Percentiles rank a stretch among this genome's conserved stretches.
These are phyloP conservation scores for Mallotus repandus DNA, from an alignment of 441 rosid species.

Conservation along the genomic window DNA sequence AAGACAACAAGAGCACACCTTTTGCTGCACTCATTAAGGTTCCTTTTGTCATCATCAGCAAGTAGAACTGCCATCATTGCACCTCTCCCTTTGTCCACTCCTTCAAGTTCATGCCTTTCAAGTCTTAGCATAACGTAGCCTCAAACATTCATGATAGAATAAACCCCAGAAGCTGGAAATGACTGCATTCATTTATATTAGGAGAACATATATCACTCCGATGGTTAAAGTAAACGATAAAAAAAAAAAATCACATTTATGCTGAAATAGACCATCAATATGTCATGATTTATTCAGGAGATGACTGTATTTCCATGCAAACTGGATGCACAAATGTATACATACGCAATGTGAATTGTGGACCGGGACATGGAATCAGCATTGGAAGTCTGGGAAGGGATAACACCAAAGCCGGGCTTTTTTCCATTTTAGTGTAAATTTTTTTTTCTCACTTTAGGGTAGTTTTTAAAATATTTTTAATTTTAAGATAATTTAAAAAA, in stretches of 20 bases:
- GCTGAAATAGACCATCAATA: slow-evolving; percentile 15
- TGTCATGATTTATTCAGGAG: slow-evolving; percentile 59
- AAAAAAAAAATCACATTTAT: background rate
- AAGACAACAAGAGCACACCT: slow-evolving; percentile 24
- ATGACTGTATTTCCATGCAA: slow-evolving; percentile 91
- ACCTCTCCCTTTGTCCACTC: slow-evolving; percentile 20
- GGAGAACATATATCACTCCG: background rate
- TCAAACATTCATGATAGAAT: background rate
- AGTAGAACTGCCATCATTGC: slow-evolving; percentile 13
- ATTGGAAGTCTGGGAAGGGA: slow-evolving; percentile 90
- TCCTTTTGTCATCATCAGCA: background rate
- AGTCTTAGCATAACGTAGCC: slow-evolving; percentile 12
- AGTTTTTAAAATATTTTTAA: too few species aligned
- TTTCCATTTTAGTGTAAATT: too few species aligned
- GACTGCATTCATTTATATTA: slow-evolving; percentile 12
- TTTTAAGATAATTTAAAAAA: too few species aligned
- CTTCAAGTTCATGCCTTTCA: slow-evolving; percentile 15
- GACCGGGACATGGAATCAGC: slow-evolving; percentile 99
- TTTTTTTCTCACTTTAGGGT: too few species aligned
- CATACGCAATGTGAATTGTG: slow-evolving; percentile 83
- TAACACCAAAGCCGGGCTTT: slow-evolving; percentile 78
- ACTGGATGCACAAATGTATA: slow-evolving; percentile 90
- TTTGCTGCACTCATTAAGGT: slow-evolving; percentile 19
- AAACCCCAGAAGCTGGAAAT: slow-evolving; percentile 22
- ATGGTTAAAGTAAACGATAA: background rate